Percentiles rank a stretch among this genome's conserved stretches.
Evolutionary conservation across 1,139 yeast genomes (phyloP).

Genomic region (Zygosaccharomyces pseudobailii): DNA sequence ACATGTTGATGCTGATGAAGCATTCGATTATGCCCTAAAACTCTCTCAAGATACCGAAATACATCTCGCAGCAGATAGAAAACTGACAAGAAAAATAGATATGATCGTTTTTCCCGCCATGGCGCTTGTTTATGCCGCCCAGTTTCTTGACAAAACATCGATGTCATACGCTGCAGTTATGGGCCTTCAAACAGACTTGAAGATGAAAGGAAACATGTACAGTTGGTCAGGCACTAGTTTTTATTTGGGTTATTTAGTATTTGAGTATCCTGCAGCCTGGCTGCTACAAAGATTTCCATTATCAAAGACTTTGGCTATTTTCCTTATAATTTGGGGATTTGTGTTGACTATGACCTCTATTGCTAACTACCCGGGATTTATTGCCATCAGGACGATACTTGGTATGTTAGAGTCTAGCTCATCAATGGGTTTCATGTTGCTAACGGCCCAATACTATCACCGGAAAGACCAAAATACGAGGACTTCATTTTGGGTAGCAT

Average conservation of each 20-base stretch:
- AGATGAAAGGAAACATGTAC: constrained; percentile 45
- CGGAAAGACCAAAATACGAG: constrained; percentile 41
- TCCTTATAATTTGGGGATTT: constrained; percentile 42
- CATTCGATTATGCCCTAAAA: constrained; percentile 1
- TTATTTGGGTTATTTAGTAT: constrained; percentile 45
- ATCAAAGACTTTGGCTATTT: constrained; percentile 18
- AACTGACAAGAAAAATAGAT: constrained; percentile 46
- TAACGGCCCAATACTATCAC: constrained; percentile 43
- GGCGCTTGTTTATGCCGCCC: constrained; percentile 48
- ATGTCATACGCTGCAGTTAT: constrained; percentile 52
- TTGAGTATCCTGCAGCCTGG: constrained; percentile 41
- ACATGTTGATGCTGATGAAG: constrained; percentile 1
- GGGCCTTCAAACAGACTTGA: constrained; percentile 42
- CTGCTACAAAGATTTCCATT: constrained; percentile 38
- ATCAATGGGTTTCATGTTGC: constrained; percentile 46
- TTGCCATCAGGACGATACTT: constrained; percentile 38
- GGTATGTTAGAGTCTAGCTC: constrained; percentile 45
- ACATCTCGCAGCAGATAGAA: constrained; percentile 25
- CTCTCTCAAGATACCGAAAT: constrained; percentile 8
- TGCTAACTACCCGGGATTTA: constrained; percentile 36
- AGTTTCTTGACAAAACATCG: constrained; percentile 57
- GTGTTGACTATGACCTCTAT: constrained; percentile 39
- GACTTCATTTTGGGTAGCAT: constrained; percentile 41
- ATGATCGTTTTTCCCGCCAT: constrained; percentile 46
- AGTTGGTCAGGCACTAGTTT: constrained; percentile 51